Evolutionary conservation across 306 rosid species (phyloP).

Genomic region (Corylus heterophylla): DNA sequence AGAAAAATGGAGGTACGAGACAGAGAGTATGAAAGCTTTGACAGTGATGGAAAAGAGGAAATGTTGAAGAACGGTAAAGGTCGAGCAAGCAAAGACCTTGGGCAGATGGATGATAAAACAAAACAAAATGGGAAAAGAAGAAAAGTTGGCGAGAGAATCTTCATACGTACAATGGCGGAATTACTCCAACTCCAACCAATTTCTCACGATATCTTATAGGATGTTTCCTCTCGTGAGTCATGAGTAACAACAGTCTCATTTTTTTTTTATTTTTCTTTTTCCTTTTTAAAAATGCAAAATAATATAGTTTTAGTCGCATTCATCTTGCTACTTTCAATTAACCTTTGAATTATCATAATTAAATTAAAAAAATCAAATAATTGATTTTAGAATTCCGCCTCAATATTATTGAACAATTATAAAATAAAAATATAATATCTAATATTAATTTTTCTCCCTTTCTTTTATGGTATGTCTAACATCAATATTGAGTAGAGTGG

Average conservation of each 20-base stretch:
- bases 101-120: slow-evolving; percentile 26
- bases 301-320: too few relatives aligned
- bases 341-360: too few relatives aligned
- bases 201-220: slow-evolving; percentile 37
- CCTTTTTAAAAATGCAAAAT: background rate
- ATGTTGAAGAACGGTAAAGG: slow-evolving; percentile 40
- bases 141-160: slow-evolving; percentile 30
- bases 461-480: too few relatives aligned
- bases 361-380: too few relatives aligned
- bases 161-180: background rate
- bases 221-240: background rate
- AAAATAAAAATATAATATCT: too few relatives aligned
- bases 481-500: too few relatives aligned
- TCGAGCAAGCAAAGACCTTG: slow-evolving; percentile 34
- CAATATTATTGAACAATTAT: too few relatives aligned
- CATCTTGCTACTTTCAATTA: too few relatives aligned
- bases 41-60: slow-evolving; percentile 34
- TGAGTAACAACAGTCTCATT: background rate
- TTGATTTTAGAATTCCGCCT: too few relatives aligned
- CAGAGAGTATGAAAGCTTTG: slow-evolving; percentile 22
- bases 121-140: background rate
- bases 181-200: background rate
- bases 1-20: slow-evolving; percentile 10
- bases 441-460: too few relatives aligned
- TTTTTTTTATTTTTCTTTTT: background rate